Evolutionary conservation across 208 protist species (phyloP), one percentile per base, ranked within the genome.

Genomic region (Crithidia fasciculata): DNA sequence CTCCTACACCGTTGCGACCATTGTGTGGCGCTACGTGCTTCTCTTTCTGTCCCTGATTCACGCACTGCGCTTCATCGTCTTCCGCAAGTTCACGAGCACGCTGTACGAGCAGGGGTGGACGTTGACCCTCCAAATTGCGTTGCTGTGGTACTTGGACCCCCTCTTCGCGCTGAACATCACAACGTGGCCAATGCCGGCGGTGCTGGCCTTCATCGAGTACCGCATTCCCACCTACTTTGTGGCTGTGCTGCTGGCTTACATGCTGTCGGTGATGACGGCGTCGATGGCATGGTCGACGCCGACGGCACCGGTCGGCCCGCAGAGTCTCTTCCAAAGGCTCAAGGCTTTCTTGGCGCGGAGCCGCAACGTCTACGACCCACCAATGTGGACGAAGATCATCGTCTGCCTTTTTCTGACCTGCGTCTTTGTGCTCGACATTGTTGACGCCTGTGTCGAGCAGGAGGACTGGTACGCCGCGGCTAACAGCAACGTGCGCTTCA

Each of bases 201-300:
- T 91, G 37, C 76, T 97, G 49, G 73, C 86, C 2, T 97, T 96
- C 57, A 43, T 95, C 7, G 90, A 97, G 67, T 86, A 87, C 60
- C 88, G 85, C 59, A 58, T 95, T 4, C 89, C 93, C 4, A 84
- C 73, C 15, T 94, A 88, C 83, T 97, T 95, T 69, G 66, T 90
- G 54, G 82, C 87, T 41, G 68, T 97, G 45, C 47, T 76, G 5
- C 61, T 93, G 13, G 83, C 81, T 0, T 96, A 93, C 76, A 95
- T 95, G 86, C 80, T 94, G 65, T 89, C 90, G 39, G 85, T 94
- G n/a, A 89, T 96, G 63, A 94, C 87, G 6, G 85, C 90, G 19
- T 92, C 93, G 6, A 90, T 94, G 87, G 60, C 69, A 40, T 94
- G 90, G 85, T 54, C 44, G 40, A 74, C 63, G 60, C 58, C 53